phyloP scores from a whole-genome alignment of 2,329 filamentous ascomycete species.

The Mycosphaerella arachidis region DNA sequence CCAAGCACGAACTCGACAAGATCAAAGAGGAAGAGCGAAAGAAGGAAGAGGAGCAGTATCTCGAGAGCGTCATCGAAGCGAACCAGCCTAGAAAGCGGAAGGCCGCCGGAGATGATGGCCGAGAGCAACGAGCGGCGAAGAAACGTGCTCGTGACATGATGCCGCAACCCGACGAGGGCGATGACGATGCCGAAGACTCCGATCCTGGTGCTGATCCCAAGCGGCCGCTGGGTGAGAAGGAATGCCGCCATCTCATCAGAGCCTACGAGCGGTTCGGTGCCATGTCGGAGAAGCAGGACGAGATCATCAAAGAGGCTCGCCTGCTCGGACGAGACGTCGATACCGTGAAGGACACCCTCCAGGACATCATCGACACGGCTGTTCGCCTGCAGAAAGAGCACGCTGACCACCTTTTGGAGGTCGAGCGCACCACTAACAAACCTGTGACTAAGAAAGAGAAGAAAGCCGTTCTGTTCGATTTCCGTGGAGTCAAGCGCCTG shows the following conservation, averaged over 20 bases:
- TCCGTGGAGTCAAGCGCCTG: conserved; percentile 85
- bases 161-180: conserved; percentile 52
- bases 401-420: conserved; percentile 54
- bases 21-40: conserved; percentile 87
- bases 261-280: conserved; percentile 89
- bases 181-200: conserved; percentile 51
- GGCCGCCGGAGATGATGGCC: conserved; percentile 58
- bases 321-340: conserved; percentile 75
- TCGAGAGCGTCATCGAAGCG: conserved; percentile 76
- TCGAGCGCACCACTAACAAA: conserved; percentile 70
- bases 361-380: conserved; percentile 71
- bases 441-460: conserved; percentile 91
- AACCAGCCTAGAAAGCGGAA: conserved; percentile 75
- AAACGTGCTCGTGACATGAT: conserved; percentile 62
- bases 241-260: conserved; percentile 84
- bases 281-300: conserved; percentile 80
- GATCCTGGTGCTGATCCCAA: conserved; percentile 67
- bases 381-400: conserved; percentile 71
- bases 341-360: conserved; percentile 70
- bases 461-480: conserved; percentile 94
- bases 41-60: conserved; percentile 75
- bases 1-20: conserved; percentile 81
- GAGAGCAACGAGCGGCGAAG: conserved; percentile 64
- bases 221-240: conserved; percentile 86
- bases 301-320: conserved; percentile 82